Evolutionary conservation across 2,329 filamentous ascomycete species (phyloP).

Genomic region (Paraphoma chrysanthemicola): DNA sequence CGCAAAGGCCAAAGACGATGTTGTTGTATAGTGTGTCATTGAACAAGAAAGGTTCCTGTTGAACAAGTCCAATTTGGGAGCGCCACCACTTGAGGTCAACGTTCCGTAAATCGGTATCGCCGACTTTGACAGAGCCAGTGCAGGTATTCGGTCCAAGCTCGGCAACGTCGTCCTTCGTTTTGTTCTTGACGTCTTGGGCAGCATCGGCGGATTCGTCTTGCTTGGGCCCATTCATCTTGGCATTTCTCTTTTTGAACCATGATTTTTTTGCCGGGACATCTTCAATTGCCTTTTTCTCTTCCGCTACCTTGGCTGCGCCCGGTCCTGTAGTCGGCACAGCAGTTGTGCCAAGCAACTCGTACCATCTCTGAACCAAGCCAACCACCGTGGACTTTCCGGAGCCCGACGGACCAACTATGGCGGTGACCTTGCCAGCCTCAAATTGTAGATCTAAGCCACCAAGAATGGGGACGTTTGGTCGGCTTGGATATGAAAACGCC

Average conservation of each 20-base stretch:
- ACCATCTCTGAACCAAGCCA: constrained; percentile 75
- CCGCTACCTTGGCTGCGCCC: constrained; percentile 5
- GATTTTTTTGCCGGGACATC: constrained; percentile 7
- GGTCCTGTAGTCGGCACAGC: constrained; percentile 11
- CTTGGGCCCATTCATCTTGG: constrained; percentile 5
- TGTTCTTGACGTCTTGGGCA: not conserved
- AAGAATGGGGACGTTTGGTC: constrained; percentile 69
- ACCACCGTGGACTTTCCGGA: constrained; percentile 79
- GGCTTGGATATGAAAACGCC: constrained; percentile 49
- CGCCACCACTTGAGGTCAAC: constrained; percentile 54
- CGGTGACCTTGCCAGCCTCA: constrained; percentile 70
- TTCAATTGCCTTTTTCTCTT: constrained; percentile 12
- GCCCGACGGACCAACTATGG: constrained; percentile 76
- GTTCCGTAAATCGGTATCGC: constrained; percentile 31
- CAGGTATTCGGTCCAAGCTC: constrained; percentile 40
- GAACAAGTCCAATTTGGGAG: constrained; percentile 53
- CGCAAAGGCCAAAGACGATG: constrained; percentile 47
- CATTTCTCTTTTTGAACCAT: constrained; percentile 9
- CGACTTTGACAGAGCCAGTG: constrained; percentile 40
- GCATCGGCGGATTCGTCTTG: not conserved
- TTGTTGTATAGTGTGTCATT: constrained; percentile 51
- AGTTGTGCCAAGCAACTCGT: constrained; percentile 57
- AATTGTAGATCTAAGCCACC: constrained; percentile 66
- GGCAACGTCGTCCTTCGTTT: constrained; percentile 18
- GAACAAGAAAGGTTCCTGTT: constrained; percentile 52